Evolutionary conservation across 306 rosid genomes (phyloP), one percentile per base, ranked within the genome.

Genomic region (Citrullus amarus): DNA sequence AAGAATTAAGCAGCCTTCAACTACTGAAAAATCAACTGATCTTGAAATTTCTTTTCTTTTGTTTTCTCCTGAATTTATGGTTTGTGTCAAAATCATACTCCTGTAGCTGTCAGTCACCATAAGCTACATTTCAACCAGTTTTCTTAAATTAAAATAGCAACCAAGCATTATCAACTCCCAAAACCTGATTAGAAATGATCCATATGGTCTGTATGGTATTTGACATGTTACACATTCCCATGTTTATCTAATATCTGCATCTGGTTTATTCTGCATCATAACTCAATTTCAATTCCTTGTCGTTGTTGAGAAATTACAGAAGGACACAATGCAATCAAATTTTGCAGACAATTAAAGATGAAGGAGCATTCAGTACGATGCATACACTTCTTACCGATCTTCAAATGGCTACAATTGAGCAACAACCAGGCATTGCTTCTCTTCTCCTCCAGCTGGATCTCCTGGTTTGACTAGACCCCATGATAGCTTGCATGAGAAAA

Each of bases 381-480:
- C 98, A 92, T 78, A 89, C 92, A 4, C 88, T 94, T 88, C 93
- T 94, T 44, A 93, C 88, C 48, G 83, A 92, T 86, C 98, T 94
- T 82, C 97, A 90, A 87, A 92, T 86, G 95, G 96, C 98, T 81
- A 93, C 96, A n/a, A 88, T 88, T 87, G 97, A 90, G 75, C 93
- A 92, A 71, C 92, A 88, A 80, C 88, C 87, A 74, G 84, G 90
- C 61, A 80, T 88, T 66, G 93, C 96, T 44, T 85, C 91, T 75
- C 98, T 94, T 82, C 93, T 94, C 80, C 93, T 94, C 81, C 98
- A 94, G 88, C 91, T 94, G 81, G 98, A 94, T 90, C 98, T 92
- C 79, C 83, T 92, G 93, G 98, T 92, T 82, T 81, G 90, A 67
- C 81, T 20, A 28, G n/a, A 66, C 14, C 51, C 53, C 28, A 34